Conservation (phyloP, 2,329 filamentous ascomycete genomes). For the Hymenoscyphus albidus region DNA sequence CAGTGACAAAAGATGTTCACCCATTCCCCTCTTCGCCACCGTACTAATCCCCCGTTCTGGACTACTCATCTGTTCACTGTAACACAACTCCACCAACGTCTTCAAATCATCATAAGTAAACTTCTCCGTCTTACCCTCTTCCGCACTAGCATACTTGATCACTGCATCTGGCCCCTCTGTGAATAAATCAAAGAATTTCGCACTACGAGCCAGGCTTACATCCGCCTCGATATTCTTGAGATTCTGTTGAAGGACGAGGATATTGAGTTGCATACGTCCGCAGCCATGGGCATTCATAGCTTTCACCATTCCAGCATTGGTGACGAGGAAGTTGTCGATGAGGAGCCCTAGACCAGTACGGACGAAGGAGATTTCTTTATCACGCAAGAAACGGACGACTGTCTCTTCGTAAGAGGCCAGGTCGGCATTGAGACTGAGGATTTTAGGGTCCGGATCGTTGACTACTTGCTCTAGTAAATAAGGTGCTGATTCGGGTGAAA, state of each 20-base stretch:
- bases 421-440: conserved; percentile 79
- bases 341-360: conserved; percentile 72
- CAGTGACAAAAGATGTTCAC: conserved; percentile 64
- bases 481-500: conserved; percentile 57
- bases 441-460: conserved; percentile 71
- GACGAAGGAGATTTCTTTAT: conserved; percentile 70
- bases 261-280: conserved; percentile 87
- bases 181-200: conserved; percentile 68
- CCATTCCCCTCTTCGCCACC: conserved; percentile 65
- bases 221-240: conserved; percentile 84
- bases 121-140: conserved; percentile 39
- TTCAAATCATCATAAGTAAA: conserved; percentile 66
- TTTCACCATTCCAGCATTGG: conserved; percentile 65
- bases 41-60: conserved; percentile 64
- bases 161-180: conserved; percentile 62
- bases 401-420: conserved; percentile 87
- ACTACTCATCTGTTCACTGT: conserved; percentile 62
- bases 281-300: conserved; percentile 83
- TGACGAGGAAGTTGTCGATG: conserved; percentile 74
- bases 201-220: conserved; percentile 59
- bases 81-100: conserved; percentile 61
- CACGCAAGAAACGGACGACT: conserved; percentile 66
- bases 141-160: conserved; percentile 56
- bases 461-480: conserved; percentile 69
- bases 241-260: conserved; percentile 92